phyloP scores from a whole-genome alignment of 2,329 filamentous ascomycete genomes.

The Pseudogymnoascus sp. region DNA sequence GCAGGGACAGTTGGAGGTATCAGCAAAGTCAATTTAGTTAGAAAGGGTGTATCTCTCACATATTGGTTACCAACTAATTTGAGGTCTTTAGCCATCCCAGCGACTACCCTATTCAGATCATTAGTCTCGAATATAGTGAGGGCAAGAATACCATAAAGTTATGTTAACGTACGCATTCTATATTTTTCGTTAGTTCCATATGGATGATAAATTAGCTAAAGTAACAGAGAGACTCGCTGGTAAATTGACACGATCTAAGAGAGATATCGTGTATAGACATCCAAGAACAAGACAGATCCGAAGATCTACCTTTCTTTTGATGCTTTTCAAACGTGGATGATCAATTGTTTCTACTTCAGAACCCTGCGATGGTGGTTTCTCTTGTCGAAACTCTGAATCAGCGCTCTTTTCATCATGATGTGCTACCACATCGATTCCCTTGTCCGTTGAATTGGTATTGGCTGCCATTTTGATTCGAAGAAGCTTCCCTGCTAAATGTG shows the following conservation, averaged over 20 bases:
- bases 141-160: background rate
- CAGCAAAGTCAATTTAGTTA: background rate
- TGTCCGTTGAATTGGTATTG: background rate
- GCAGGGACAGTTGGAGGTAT: background rate
- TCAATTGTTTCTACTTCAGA: background rate
- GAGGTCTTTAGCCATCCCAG: background rate
- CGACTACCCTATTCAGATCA: background rate
- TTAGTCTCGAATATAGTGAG: background rate
- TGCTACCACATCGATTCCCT: background rate
- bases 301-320: background rate
- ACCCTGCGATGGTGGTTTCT: background rate
- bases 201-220: background rate
- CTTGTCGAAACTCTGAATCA: background rate
- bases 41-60: background rate
- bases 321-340: background rate
- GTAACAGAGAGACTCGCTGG: background rate
- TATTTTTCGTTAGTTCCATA: background rate
- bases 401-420: background rate
- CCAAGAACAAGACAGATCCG: constrained; percentile 2
- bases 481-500: background rate
- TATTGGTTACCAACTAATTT: constrained; percentile 1
- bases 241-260: background rate
- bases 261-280: constrained; percentile 1
- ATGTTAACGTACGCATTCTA: background rate
- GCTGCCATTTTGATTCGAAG: background rate